Evolutionary conservation across 2,329 filamentous ascomycete species (phyloP).

Genomic region (Aureobasidium sp.): DNA sequence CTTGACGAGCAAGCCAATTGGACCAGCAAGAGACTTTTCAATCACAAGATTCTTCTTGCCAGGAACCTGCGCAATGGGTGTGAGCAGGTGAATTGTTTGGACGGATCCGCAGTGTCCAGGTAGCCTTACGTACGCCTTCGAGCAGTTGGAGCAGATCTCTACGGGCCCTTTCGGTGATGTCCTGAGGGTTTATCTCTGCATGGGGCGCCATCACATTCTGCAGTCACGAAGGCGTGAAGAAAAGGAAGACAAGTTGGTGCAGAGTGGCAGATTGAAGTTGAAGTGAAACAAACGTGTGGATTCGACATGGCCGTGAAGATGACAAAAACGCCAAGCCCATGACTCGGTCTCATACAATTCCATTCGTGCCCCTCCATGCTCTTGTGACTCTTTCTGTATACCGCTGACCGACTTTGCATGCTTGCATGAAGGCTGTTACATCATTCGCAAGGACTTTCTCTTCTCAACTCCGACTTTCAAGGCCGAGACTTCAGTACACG

Average conservation of each 20-base stretch:
- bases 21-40: constrained; percentile 81
- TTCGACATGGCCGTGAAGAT: background rate
- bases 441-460: constrained; percentile 5
- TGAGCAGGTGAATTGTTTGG: background rate
- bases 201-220: constrained; percentile 28
- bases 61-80: constrained; percentile 59
- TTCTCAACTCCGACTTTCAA: background rate
- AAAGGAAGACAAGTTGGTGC: background rate
- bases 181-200: constrained; percentile 58
- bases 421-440: constrained; percentile 11
- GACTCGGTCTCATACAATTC: background rate
- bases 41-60: constrained; percentile 98
- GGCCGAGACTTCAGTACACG: background rate
- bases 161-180: constrained; percentile 72
- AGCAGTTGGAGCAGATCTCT: constrained; percentile 86
- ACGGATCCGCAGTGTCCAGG: background rate
- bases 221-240: background rate
- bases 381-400: background rate
- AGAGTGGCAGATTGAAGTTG: background rate
- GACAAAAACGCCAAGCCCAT: background rate
- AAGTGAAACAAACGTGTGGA: background rate
- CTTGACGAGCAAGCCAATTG: constrained; percentile 85
- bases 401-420: constrained; percentile 1
- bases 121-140: constrained; percentile 73
- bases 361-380: background rate